Conservation (phyloP, 805 yeast genomes). For the Lachancea sp. region DNA sequence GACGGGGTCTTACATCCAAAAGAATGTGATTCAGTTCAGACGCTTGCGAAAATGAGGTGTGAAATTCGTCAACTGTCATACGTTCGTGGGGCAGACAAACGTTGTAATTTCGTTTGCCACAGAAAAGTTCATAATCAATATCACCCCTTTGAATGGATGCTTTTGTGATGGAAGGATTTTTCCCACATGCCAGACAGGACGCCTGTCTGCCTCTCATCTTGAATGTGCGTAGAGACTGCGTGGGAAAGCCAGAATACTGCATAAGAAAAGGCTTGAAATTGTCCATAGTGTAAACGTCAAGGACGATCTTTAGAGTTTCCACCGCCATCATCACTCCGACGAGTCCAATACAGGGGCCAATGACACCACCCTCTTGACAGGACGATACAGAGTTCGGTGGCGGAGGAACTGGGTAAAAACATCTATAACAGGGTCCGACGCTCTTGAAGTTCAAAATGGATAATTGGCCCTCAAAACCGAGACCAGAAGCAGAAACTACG, state of each 20-base stretch:
- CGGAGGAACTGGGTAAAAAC: constrained; percentile 89
- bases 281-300: constrained; percentile 45
- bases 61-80: constrained; percentile 36
- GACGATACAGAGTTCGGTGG: constrained; percentile 74
- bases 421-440: constrained; percentile 87
- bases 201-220: constrained; percentile 67
- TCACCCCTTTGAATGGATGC: constrained; percentile 40
- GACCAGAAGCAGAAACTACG: constrained; percentile 85
- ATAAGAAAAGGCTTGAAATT: constrained; percentile 64
- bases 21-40: constrained; percentile 29
- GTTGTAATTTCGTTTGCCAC: constrained; percentile 53
- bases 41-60: constrained; percentile 26
- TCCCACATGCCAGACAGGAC: constrained; percentile 62
- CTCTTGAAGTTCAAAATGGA: constrained; percentile 60
- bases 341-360: constrained; percentile 94
- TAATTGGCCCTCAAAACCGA: constrained; percentile 87
- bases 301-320: constrained; percentile 72
- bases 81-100: constrained; percentile 43
- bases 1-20: constrained; percentile 75
- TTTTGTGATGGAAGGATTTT: constrained; percentile 42
- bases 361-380: constrained; percentile 88
- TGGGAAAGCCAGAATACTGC: constrained; percentile 61
- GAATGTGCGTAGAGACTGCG: constrained; percentile 62
- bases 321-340: constrained; percentile 86
- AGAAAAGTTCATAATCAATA: constrained; percentile 64